Percentiles rank a stretch among this genome's conserved stretches.
These are phyloP conservation scores for Angophora floribunda DNA, from an alignment of 345 rosid species.

Conservation along the genomic window DNA sequence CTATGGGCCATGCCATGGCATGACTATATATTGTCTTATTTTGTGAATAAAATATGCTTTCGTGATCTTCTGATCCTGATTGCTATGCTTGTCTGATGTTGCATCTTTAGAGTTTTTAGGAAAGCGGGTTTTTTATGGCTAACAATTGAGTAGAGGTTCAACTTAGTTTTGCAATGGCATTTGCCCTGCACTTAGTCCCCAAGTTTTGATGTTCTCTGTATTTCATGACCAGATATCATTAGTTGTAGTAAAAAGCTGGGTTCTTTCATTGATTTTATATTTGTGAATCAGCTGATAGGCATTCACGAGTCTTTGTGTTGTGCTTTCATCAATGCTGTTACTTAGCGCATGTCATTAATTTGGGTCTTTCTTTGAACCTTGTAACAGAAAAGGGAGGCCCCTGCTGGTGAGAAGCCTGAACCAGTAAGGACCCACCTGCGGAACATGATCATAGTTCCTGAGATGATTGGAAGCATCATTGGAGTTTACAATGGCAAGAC, in stretches of 20 bases:
- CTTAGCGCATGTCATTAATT: background rate
- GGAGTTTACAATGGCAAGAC: conserved; percentile 9
- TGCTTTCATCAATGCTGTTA: background rate
- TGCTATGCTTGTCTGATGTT: background rate
- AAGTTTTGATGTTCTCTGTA: background rate
- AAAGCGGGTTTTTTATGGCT: background rate
- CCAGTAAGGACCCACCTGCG: conserved; percentile 8
- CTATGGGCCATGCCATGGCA: background rate
- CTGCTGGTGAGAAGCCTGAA: conserved; percentile 9
- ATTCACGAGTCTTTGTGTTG: background rate
- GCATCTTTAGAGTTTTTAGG: background rate
- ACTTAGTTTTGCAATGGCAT: background rate
- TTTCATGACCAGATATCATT: background rate
- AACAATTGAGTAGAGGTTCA: background rate
- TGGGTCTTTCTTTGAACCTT: background rate
- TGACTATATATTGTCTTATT: background rate
- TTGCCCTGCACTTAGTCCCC: background rate
- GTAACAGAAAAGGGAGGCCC: conserved; percentile 7
- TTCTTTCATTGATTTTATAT: background rate
- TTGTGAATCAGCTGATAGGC: background rate
- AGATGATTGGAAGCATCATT: conserved; percentile 9
- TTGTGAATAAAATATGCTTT: background rate
- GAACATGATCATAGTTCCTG: conserved; percentile 6
- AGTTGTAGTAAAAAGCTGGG: background rate
- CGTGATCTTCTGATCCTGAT: background rate